Percentiles rank a stretch among this genome's conserved stretches.
Conservation (phyloP, 441 rosid genomes). For the Euphorbia schlechtendalii region DNA sequence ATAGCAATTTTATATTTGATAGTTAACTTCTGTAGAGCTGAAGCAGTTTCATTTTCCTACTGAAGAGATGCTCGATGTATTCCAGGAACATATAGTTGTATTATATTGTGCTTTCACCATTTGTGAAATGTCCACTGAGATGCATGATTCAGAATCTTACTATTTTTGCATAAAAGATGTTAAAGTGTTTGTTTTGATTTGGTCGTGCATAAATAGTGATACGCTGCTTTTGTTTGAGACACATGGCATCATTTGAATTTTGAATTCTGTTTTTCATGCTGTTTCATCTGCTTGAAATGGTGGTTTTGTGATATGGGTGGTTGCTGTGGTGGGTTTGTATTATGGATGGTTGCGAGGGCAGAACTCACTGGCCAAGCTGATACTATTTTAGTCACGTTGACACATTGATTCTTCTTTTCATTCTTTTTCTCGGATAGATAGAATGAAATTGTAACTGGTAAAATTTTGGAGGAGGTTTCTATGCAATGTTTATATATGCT, state of each 20-base stretch:
- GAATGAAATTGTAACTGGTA: neutral
- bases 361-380: neutral
- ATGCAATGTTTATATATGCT: neutral
- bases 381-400: neutral
- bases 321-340: neutral
- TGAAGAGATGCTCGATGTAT: neutral
- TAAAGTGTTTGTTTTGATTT: neutral
- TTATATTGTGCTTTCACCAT: neutral
- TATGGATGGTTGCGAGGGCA: neutral
- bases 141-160: neutral
- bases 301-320: neutral
- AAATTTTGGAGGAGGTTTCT: neutral
- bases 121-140: neutral
- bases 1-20: neutral
- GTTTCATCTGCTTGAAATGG: slow-evolving; percentile 1
- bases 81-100: neutral
- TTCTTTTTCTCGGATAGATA: neutral
- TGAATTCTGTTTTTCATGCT: neutral
- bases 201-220: neutral
- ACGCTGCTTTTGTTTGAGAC: neutral
- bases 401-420: neutral
- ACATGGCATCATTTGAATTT: neutral
- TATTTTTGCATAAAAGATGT: neutral
- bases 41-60: neutral
- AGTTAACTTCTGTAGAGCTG: neutral